Evolutionary conservation across 1,284 basidiomycete genomes (phyloP).

Genomic region (Ceratobasidium sp.): DNA sequence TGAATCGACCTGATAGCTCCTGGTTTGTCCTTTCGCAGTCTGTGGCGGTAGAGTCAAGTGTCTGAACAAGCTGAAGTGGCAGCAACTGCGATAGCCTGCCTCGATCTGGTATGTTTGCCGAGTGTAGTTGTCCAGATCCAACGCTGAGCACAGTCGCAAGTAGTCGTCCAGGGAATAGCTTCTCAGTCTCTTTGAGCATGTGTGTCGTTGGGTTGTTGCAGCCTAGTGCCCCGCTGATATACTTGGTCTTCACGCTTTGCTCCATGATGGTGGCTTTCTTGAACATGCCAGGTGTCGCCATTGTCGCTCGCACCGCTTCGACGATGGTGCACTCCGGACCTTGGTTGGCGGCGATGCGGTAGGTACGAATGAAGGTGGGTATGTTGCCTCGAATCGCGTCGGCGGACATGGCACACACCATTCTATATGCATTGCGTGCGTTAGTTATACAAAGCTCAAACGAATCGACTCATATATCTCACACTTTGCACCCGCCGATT

Average conservation of each 20-base stretch:
- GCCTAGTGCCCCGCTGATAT: background rate
- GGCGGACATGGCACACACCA: background rate
- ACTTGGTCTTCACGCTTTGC: background rate
- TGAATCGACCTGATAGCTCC: background rate
- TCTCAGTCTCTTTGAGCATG: background rate
- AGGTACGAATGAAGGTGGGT: background rate
- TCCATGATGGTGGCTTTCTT: background rate
- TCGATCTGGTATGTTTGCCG: background rate
- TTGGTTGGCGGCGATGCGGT: background rate
- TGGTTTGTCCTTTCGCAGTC: conserved; percentile 10
- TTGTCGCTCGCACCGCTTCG: conserved; percentile 1
- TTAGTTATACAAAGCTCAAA: background rate
- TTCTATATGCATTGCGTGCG: background rate
- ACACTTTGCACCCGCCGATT: background rate
- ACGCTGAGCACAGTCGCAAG: conserved; percentile 7
- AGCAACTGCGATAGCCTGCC: background rate
- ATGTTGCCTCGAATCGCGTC: background rate
- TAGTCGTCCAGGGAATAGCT: background rate
- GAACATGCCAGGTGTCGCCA: background rate
- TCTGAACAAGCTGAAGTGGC: background rate
- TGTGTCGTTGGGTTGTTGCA: conserved; percentile 2
- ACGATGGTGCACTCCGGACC: background rate
- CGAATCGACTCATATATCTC: background rate
- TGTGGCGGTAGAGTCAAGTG: background rate
- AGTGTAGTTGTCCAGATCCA: conserved; percentile 1